Conservation (phyloP, 2,329 filamentous ascomycete genomes). For the Colletotrichum phormii region DNA sequence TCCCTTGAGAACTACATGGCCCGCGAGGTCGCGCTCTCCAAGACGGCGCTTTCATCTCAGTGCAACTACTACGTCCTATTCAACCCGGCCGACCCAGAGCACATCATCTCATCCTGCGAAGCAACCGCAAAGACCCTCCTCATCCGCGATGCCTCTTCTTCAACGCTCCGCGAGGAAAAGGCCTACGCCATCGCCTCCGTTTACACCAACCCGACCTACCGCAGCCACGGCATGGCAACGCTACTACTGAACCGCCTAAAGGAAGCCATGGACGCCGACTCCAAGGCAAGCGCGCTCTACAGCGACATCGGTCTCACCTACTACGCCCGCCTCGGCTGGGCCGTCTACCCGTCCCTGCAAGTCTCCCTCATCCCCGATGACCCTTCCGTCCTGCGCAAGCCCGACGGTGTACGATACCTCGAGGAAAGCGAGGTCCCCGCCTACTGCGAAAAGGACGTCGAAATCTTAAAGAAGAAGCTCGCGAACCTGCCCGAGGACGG, state of each 20-base stretch:
- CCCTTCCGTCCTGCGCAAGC: constrained; percentile 30
- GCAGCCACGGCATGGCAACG: constrained; percentile 49
- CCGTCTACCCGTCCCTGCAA: constrained; percentile 45
- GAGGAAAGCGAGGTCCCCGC: constrained; percentile 38
- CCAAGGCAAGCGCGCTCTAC: constrained; percentile 50
- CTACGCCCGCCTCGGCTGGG: constrained; percentile 50
- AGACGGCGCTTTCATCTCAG: constrained; percentile 41
- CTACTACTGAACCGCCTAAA: constrained; percentile 47
- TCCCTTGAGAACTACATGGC: constrained; percentile 44
- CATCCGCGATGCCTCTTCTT: constrained; percentile 39
- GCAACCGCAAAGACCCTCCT: constrained; percentile 40
- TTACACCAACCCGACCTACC: constrained; percentile 49
- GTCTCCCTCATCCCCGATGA: constrained; percentile 46
- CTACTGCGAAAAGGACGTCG: constrained; percentile 43
- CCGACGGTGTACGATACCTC: constrained; percentile 41
- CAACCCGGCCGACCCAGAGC: constrained; percentile 41
- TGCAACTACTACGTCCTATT: constrained; percentile 48
- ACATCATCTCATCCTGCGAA: constrained; percentile 50
- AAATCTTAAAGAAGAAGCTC: constrained; percentile 39
- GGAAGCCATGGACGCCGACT: constrained; percentile 47
- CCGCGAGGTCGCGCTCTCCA: constrained; percentile 43
- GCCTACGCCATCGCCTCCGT: constrained; percentile 50
- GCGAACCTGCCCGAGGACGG: constrained; percentile 36
- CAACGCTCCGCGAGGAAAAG: constrained; percentile 41
- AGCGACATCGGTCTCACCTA: constrained; percentile 48